These are phyloP conservation scores for Amanita rubescens DNA, from an alignment of 768 basidiomycete species.

Conservation along the genomic window DNA sequence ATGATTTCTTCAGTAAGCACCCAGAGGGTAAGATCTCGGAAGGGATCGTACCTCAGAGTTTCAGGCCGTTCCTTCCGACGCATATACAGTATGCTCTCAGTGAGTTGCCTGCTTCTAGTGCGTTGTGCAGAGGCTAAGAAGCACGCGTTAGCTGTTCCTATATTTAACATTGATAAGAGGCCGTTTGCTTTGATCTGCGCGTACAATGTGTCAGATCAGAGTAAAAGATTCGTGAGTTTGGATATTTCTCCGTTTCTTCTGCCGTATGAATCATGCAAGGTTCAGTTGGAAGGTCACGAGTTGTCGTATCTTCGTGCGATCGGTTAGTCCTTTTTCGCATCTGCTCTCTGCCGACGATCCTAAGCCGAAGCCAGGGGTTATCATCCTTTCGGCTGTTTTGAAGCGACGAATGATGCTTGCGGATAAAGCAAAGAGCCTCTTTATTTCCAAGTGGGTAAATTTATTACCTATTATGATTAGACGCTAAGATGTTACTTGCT, in stretches of 20 bases:
- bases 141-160: constrained; percentile 67
- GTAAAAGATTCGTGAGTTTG: constrained; percentile 68
- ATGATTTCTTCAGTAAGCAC: constrained; percentile 68
- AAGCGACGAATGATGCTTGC: constrained; percentile 91
- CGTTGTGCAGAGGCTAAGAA: background rate
- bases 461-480: background rate
- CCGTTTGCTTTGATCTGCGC: constrained; percentile 89
- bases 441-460: constrained; percentile 77
- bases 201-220: constrained; percentile 78
- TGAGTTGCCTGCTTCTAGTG: constrained; percentile 29
- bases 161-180: constrained; percentile 88
- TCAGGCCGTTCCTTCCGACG: constrained; percentile 74
- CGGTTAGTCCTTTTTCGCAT: constrained; percentile 35
- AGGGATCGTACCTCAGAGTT: constrained; percentile 75
- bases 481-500: background rate
- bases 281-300: constrained; percentile 80
- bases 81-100: constrained; percentile 85
- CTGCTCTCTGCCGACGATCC: background rate
- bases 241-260: background rate
- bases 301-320: constrained; percentile 89
- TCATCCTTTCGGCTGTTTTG: constrained; percentile 87
- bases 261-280: background rate
- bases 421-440: constrained; percentile 88
- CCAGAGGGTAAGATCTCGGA: constrained; percentile 88
- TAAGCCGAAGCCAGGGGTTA: constrained; percentile 49